A percentile compares a stretch with the other conserved stretches of the same genome.
Conservation (phyloP, 345 rosid genomes). For the Sisymbrium altissimum region DNA sequence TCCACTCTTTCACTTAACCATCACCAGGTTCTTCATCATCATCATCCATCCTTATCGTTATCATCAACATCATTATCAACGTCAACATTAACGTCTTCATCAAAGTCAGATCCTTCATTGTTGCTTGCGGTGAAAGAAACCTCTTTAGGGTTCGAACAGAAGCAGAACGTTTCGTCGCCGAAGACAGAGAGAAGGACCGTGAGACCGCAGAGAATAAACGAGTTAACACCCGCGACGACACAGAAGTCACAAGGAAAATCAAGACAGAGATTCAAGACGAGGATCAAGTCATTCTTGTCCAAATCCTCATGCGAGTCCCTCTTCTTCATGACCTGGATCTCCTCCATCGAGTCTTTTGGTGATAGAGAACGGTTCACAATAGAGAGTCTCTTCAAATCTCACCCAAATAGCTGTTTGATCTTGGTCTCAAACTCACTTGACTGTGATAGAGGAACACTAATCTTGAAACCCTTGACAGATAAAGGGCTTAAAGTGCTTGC, state of each 20-base stretch:
- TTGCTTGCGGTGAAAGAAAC: slow-evolving; percentile 57
- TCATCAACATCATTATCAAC: slow-evolving; percentile 2
- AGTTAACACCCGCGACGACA: not conserved
- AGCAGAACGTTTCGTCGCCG: slow-evolving; percentile 23
- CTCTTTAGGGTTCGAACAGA: slow-evolving; percentile 35
- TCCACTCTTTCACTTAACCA: slow-evolving; percentile 18
- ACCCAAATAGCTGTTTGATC: slow-evolving; percentile 58
- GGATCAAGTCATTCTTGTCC: slow-evolving; percentile 45
- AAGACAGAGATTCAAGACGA: slow-evolving; percentile 39
- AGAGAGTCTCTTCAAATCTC: slow-evolving; percentile 64
- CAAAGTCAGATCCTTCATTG: slow-evolving; percentile 36
- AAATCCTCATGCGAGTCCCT: slow-evolving; percentile 52
- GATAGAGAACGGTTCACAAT: slow-evolving; percentile 53
- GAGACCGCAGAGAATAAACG: not conserved
- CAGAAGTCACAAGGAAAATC: slow-evolving; percentile 11
- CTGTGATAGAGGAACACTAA: slow-evolving; percentile 43
- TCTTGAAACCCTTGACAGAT: slow-evolving; percentile 51
- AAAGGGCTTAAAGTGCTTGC: slow-evolving; percentile 50
- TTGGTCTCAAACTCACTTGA: slow-evolving; percentile 74
- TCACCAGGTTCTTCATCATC: slow-evolving; percentile 17
- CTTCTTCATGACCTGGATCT: slow-evolving; percentile 97
- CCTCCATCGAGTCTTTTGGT: slow-evolving; percentile 57
- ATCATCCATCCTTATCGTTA: not conserved
- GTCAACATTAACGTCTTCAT: slow-evolving; percentile 25
- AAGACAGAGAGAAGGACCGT: slow-evolving; percentile 22